Evolutionary conservation across 2,329 filamentous ascomycete genomes (phyloP).

Genomic region (Penicillium griseofulvum): DNA sequence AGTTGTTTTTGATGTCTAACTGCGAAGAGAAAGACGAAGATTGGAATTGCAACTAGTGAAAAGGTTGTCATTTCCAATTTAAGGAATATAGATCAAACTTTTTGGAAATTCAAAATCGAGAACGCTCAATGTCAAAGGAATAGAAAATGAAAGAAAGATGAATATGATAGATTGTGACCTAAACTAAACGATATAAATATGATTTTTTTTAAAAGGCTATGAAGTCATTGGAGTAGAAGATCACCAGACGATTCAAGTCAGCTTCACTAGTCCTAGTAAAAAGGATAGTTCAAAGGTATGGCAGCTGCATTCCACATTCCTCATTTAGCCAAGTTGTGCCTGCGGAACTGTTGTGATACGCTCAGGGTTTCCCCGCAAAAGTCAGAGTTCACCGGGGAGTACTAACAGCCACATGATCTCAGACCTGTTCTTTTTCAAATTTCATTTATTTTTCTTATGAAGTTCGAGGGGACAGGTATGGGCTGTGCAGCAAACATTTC

Average conservation of each 20-base stretch:
- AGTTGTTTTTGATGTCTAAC: constrained; percentile 26
- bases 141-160: background rate
- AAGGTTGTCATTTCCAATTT: constrained; percentile 32
- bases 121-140: background rate
- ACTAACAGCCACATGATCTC: constrained; percentile 22
- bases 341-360: constrained; percentile 25
- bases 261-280: constrained; percentile 10
- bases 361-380: constrained; percentile 29
- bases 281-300: constrained; percentile 10
- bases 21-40: constrained; percentile 31
- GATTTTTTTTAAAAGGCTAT: constrained; percentile 4
- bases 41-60: constrained; percentile 28
- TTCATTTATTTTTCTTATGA: background rate
- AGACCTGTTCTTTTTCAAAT: background rate
- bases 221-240: constrained; percentile 17
- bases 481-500: constrained; percentile 11
- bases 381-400: constrained; percentile 13
- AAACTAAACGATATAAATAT: constrained; percentile 18
- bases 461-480: background rate
- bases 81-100: background rate
- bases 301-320: constrained; percentile 24
- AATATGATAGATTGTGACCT: background rate
- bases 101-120: constrained; percentile 1
- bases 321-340: constrained; percentile 11
- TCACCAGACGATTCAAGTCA: constrained; percentile 19